Evolutionary conservation across 345 rosid species (phyloP).

Genomic region (Aurinia saxatilis): DNA sequence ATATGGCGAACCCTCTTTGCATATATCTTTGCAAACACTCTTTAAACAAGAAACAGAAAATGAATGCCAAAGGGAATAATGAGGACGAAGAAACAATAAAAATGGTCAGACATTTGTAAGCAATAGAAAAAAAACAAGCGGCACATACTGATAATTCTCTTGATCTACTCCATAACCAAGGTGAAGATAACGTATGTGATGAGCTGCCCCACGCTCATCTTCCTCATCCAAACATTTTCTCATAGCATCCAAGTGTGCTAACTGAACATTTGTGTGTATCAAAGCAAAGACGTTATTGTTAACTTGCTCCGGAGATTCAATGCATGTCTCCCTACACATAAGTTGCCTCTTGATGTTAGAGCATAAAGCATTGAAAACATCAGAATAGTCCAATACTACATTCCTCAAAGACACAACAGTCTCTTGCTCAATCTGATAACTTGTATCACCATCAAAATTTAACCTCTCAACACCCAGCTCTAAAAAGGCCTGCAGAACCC

Average conservation of each 20-base stretch:
- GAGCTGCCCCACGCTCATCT: conserved; percentile 49
- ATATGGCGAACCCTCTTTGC: not conserved
- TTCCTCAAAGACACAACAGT: conserved; percentile 46
- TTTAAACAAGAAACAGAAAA: not conserved
- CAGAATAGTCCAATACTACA: conserved; percentile 50
- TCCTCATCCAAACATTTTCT: conserved; percentile 34
- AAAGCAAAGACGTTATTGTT: conserved; percentile 41
- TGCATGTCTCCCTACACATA: conserved; percentile 13
- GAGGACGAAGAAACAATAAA: not conserved
- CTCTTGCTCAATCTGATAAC: conserved; percentile 40
- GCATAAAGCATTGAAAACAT: conserved; percentile 63
- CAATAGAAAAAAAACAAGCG: conserved; percentile 11
- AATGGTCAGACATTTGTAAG: not conserved
- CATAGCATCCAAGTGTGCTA: conserved; percentile 71
- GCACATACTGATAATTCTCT: conserved; percentile 55
- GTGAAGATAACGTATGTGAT: conserved; percentile 60
- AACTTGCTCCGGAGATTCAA: conserved; percentile 33
- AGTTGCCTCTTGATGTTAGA: conserved; percentile 63
- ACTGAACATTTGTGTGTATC: conserved; percentile 57
- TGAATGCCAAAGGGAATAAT: not conserved
- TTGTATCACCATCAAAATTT: conserved; percentile 38
- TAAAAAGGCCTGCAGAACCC: conserved; percentile 52
- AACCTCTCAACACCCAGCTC: conserved; percentile 66
- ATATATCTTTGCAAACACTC: not conserved
- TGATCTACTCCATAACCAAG: conserved; percentile 64